These are phyloP conservation scores for Xylaria sp. DNA, from an alignment of 2,329 filamentous ascomycete species.

Conservation along the genomic window DNA sequence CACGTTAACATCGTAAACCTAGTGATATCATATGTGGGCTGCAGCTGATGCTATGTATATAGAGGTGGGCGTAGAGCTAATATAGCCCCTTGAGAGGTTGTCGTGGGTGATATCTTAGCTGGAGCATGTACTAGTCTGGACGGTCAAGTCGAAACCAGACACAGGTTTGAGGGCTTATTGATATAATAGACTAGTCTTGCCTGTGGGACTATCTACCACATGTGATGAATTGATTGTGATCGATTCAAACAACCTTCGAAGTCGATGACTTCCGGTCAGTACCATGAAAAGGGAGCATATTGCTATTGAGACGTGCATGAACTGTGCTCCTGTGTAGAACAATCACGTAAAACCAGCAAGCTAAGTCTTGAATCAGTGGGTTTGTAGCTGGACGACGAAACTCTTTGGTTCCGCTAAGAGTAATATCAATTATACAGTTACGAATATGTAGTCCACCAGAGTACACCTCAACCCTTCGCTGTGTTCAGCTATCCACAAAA, in stretches of 20 bases:
- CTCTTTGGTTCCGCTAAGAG: constrained; percentile 38
- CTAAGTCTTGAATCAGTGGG: not conserved
- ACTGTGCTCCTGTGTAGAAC: not conserved
- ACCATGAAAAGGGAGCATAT: not conserved
- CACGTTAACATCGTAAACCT: too few species aligned
- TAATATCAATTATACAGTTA: constrained; percentile 49
- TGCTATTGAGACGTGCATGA: not conserved
- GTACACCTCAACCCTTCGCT: constrained; percentile 31
- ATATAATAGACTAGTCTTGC: not conserved
- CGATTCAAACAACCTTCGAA: not conserved
- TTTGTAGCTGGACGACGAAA: constrained; percentile 20
- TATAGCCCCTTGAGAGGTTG: not conserved
- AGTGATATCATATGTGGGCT: not conserved
- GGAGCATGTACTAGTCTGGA: not conserved
- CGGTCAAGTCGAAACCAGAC: not conserved
- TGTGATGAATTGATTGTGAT: not conserved
- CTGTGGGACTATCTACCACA: not conserved
- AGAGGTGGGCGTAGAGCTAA: not conserved
- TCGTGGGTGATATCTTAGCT: not conserved
- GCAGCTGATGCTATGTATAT: not conserved
- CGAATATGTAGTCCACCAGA: constrained; percentile 45
- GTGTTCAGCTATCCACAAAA: constrained; percentile 28
- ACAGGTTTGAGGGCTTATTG: not conserved
- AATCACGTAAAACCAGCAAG: constrained; percentile 11
- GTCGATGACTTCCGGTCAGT: not conserved